Evolutionary conservation across 352 stramenopile genomes (phyloP), one percentile per base, ranked within the genome.

Genomic region (Pythium chondricola): DNA sequence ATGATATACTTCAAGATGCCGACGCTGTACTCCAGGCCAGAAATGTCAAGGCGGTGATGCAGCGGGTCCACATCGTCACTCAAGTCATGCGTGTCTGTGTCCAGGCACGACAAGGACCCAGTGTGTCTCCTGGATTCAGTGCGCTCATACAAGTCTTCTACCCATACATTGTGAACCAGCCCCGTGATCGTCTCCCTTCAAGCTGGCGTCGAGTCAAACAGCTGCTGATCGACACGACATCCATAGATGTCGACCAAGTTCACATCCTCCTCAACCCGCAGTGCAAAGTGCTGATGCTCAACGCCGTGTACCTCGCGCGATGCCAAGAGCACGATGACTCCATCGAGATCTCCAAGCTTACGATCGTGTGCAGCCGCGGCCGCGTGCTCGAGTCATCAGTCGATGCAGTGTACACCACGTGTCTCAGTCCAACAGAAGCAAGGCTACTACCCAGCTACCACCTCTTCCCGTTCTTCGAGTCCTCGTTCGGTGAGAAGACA

Each of bases 401-500:
- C 11, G 31, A 31, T 18, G 36, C 35, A 21, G 29, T 49, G 2
- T 14, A 22, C 11, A 50, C 43, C 7, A 60, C 54, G 42, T 52
- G 35, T 31, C 38, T 61, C n/a, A 31, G 3, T 43, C 32, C 21
- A 18, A 22, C 27, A 33, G 13, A 8, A 22, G 33, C 24, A 31
- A 37, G 25, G 3, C 32, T 4, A 27, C 26, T 27, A 10, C 33
- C 61, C 2, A 53, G 50, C 18, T 70, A 70, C 24, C 61, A 67
- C 17, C 24, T 88, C 22, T 85, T 68, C 39, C 76, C 74, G 5
- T 87, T 85, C 37, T 86, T 85, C 43, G 59, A 69, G 53, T 83
- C 69, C 25, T 59, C 64, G n/a, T 90, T 82, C 30, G 74, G 79
- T 10, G 78, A 88, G 50, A 89, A 87, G 29, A 16, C 74, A 10